Base-by-base conservation (phyloP, 345 rosid species). In the Capsella bursapastoris region DNA sequence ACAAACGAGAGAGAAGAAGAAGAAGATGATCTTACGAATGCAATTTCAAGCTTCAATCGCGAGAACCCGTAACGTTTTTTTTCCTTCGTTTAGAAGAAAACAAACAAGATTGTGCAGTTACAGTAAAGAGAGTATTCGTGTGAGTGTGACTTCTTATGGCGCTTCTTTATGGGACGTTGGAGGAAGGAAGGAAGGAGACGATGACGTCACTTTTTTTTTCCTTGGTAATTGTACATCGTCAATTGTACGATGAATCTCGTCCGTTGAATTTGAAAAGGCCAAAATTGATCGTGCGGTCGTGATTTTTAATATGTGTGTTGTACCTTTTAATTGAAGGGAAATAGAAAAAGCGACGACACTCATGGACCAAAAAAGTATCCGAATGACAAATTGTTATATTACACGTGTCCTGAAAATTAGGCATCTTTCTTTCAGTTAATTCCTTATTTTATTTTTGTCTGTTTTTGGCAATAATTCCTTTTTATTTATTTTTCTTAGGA, bases 181-280 rank as follows among this genome's bases (percentile, higher is more conserved):
- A 59, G 7, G 8, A 8, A 34, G 37, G 73, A 15, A 53, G 73
- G 83, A 55, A 70, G 66, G 13, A 66, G 81, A 66, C 16, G 65
- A 1, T 61, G 80, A 59, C 68, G 82, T 68, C 80, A 75, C 29
- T 6, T 16, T 1, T 66, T 72, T 18, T 14, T 16, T 66, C 49
- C 58, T 62, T 66, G 55, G 71, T 76, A 52, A 66, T 67, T 66
- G 77, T 71, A 69, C 79, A 59, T 60, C 85, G 76, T 78, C 48
- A 37, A 56, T 73, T 68, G 50, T 25, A 80, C 70, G 78, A 60
- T 63, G 5, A 53, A 75, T 80, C 40, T 0, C 34, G 58, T 3
- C 7, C 84, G 77, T 78, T 75, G 80, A 75, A 50, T 75, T 64
- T 18, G 37, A 18, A 45, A 71, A 10, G 15, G 35, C 22, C 0